Base-by-base conservation (phyloP, 371 early-diverging fungal genomes). In the Circinella minor region DNA sequence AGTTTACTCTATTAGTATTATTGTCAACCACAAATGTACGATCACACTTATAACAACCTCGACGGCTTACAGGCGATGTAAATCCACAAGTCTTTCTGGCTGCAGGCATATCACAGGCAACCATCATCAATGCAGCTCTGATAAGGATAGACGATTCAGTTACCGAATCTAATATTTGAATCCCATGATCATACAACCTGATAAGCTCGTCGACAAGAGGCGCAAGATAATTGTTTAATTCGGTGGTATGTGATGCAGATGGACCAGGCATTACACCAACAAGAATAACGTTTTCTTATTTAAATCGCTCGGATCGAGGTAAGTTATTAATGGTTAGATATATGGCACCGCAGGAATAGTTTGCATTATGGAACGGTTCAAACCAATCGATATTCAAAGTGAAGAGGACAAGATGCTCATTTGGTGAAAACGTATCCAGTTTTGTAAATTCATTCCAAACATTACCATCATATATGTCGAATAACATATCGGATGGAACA, bases 261-360 rank as follows among this genome's bases (percentile, higher is more conserved):
- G 63, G 70, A 0, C 69, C 74, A 36, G 66, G 66, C 18, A 69
- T 61, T 6, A 73, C 51, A 38, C 66, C 62, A n/a, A 66, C 65
- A 4, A 69, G 48, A 47, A 74, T 38, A 5, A 64, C 61, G 4
- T 4, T 6, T 39, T 39, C 39, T 39, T 39, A 9, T 9, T 39
- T 4, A 39, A 39, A 39, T 39, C 39, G 9, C 39, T 39, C 9
- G 39, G 6, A 39, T 39, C n/a, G n/a, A n/a, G 39, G 9, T 39
- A 39, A 6, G 39, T 39, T 39, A 39, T 39, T 39, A 4, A 39
- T 6, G 39, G 39, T 39, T 6, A 39, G 4, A 9, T 39, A 39
- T 6, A 39, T 39, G 39, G 39, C 39, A 4, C 39, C 9, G 9
- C 9, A 39, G 9, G 39, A 39, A 9, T 39, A 39, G 4, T 4